A percentile compares a stretch with the other conserved stretches of the same genome.
Evolutionary conservation across 2,329 filamentous ascomycete genomes (phyloP).

Genomic region (Cladosporium sp.): DNA sequence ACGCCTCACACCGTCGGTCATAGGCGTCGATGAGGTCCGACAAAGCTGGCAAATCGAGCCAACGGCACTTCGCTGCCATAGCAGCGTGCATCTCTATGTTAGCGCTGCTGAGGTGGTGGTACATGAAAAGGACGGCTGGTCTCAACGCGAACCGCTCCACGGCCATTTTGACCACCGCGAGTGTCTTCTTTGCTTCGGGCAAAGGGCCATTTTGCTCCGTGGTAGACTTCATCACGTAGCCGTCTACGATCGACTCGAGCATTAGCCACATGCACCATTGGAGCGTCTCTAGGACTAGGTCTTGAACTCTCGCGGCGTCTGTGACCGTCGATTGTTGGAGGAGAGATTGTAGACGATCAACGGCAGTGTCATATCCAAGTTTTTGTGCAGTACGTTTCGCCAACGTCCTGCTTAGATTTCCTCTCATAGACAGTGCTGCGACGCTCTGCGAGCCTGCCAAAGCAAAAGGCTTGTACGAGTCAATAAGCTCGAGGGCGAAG

Average conservation of each 20-base stretch:
- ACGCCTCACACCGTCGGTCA: neutral
- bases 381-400: constrained; percentile 16
- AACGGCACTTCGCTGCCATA: neutral
- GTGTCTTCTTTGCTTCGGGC: neutral
- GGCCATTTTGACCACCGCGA: neutral
- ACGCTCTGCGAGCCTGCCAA: constrained; percentile 11
- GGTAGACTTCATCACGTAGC: constrained; percentile 12
- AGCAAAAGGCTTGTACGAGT: constrained; percentile 20
- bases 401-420: constrained; percentile 14
- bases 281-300: neutral
- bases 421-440: constrained; percentile 19
- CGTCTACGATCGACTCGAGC: constrained; percentile 16
- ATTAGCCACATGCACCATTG: constrained; percentile 16
- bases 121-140: constrained; percentile 6
- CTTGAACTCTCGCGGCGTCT: neutral
- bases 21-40: constrained; percentile 4
- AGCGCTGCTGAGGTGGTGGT: constrained; percentile 15
- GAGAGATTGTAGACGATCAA: neutral
- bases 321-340: neutral
- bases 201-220: neutral
- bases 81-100: constrained; percentile 15
- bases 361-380: constrained; percentile 7
- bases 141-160: neutral
- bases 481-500: constrained; percentile 13
- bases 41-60: neutral